Conservation (phyloP, 148 eudicot species). For the Rhododendron mucronatum region DNA sequence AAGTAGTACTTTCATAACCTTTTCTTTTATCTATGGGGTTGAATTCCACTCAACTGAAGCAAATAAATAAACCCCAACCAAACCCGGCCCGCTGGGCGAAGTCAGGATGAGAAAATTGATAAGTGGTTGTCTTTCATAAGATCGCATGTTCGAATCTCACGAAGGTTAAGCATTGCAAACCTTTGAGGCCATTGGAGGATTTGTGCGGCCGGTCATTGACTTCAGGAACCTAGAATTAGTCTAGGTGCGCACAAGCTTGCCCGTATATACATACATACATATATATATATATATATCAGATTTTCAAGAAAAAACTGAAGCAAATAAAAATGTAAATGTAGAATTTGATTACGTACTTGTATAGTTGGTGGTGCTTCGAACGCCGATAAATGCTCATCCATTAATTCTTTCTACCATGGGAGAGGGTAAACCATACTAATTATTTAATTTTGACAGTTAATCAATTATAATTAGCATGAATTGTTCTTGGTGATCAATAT, state of each 20-base stretch:
- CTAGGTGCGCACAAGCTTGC: too few relatives aligned
- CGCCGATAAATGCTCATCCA: constrained; percentile 35
- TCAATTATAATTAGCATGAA: background rate
- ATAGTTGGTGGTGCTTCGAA: constrained; percentile 34
- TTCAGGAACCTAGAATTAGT: too few relatives aligned
- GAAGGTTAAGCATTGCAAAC: too few relatives aligned
- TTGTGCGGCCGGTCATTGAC: too few relatives aligned
- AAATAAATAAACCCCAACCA: background rate
- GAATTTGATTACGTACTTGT: constrained; percentile 26
- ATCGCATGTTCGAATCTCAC: too few relatives aligned
- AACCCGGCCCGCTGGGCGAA: too few relatives aligned
- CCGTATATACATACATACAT: too few relatives aligned
- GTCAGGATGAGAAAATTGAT: too few relatives aligned
- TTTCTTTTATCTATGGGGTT: background rate
- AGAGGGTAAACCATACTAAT: background rate
- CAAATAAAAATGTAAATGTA: background rate
- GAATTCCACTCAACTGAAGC: background rate
- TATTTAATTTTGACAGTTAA: background rate
- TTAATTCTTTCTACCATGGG: constrained; percentile 36
- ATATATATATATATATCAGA: too few relatives aligned
- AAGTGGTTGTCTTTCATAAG: too few relatives aligned
- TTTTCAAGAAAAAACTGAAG: too few relatives aligned
- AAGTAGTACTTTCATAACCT: background rate
- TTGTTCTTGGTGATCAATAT: background rate
- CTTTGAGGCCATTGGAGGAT: too few relatives aligned